Conservation (phyloP, 306 rosid species). For the Lathyrus sativus region DNA sequence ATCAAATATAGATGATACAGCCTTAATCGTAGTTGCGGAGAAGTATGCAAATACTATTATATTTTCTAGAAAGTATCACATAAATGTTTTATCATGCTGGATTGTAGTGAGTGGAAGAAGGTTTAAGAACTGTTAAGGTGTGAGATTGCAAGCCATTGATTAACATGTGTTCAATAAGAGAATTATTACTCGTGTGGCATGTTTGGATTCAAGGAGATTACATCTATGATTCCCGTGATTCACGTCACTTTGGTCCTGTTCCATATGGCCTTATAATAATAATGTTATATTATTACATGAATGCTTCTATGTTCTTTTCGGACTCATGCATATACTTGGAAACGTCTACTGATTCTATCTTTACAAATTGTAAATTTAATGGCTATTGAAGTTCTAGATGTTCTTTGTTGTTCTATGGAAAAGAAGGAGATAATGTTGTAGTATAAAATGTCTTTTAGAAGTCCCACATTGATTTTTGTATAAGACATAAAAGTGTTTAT, state of each 20-base stretch:
- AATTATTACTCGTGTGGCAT: slow-evolving; percentile 40
- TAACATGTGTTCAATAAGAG: not conserved
- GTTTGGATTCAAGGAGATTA: slow-evolving; percentile 98
- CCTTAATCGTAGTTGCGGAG: not conserved
- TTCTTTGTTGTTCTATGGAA: slow-evolving; percentile 20
- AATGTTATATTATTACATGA: not conserved
- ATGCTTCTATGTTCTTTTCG: not conserved
- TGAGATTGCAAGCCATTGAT: slow-evolving; percentile 28
- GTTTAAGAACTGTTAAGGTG: slow-evolving; percentile 14
- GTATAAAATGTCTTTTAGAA: too few species aligned
- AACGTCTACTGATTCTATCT: not conserved
- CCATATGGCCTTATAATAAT: slow-evolving; percentile 67
- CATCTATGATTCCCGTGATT: slow-evolving; percentile 68
- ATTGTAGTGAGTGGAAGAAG: slow-evolving; percentile 18
- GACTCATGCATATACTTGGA: not conserved
- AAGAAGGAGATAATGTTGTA: too few species aligned
- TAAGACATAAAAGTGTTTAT: too few species aligned
- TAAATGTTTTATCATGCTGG: slow-evolving; percentile 26
- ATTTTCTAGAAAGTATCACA: slow-evolving; percentile 1
- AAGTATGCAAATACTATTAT: not conserved
- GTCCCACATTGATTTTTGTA: too few species aligned
- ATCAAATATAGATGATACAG: not conserved
- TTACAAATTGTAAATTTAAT: slow-evolving; percentile 7
- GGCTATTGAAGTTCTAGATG: not conserved
- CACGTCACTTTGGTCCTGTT: slow-evolving; percentile 77